Evolutionary conservation across 2,329 filamentous ascomycete species (phyloP), one percentile per base, ranked within the genome.

Genomic region (Bertia moriformis): DNA sequence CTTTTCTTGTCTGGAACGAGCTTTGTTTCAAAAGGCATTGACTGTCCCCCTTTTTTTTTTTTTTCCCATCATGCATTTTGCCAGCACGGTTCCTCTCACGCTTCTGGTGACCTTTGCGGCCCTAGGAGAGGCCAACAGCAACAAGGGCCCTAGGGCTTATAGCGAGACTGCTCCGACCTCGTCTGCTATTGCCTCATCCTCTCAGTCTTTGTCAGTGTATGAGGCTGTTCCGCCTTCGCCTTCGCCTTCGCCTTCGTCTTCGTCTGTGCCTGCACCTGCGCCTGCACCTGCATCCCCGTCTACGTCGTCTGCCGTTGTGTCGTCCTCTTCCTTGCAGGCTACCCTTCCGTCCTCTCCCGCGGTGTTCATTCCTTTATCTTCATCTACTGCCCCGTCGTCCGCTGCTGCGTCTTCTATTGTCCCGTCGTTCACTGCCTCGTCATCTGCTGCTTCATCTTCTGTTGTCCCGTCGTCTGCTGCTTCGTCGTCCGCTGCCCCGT

Each of bases 101-200:
- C 46, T 59, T 37, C 45, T 59, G 39, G 54, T 53, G 18, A 51
- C 52, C 38, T 46, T 61, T 40, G 58, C 54, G 40, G 50, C 55
- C 24, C 39, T 55, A 24, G 49, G 50, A 37, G 51, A 59, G 42
- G 58, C 59, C 38, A 48, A 46, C 30, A 46, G 42, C 46, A 48
- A 45, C n/a, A n/a, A n/a, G n/a, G n/a, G n/a, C n/a, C n/a, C n/a
- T n/a, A n/a, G n/a, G n/a, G n/a, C n/a, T n/a, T n/a, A n/a, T n/a
- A n/a, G n/a, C n/a, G n/a, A n/a, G n/a, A n/a, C n/a, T 29, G 24
- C n/a, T 29, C n/a, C 24, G 10, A 29, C 24, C 24, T 29, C 24
- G 24, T 10, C 24, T 29, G 24, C n/a, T n/a, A 29, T 29, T 10
- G 24, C n/a, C 24, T 29, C n/a, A n/a, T n/a, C n/a, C n/a, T n/a